These are phyloP conservation scores for Beauveria varroae DNA, from an alignment of 2,329 filamentous ascomycete species.

Conservation along the genomic window DNA sequence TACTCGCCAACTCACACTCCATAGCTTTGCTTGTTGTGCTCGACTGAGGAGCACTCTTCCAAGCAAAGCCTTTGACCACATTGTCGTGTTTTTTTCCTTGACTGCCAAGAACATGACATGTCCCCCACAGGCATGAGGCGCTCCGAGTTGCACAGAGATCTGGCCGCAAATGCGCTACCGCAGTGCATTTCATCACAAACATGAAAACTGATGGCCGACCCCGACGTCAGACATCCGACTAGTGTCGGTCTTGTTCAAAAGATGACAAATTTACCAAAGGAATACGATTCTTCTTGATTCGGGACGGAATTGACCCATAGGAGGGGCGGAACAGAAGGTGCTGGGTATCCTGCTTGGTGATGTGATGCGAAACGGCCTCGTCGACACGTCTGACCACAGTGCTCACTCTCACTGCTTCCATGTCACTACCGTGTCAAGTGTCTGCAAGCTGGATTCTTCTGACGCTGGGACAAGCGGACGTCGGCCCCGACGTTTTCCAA, in stretches of 20 bases:
- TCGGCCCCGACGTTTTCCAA: not conserved
- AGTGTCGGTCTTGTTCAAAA: not conserved
- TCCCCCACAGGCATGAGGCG: not conserved
- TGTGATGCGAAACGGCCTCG: not conserved
- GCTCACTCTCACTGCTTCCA: not conserved
- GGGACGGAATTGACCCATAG: not conserved
- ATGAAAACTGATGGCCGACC: not conserved
- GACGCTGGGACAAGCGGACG: not conserved
- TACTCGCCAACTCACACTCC: too few relatives aligned
- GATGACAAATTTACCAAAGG: not conserved
- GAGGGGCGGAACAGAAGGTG: not conserved
- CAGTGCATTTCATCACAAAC: not conserved
- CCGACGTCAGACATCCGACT: not conserved
- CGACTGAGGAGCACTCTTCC: not conserved
- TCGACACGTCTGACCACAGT: not conserved
- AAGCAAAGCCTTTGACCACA: not conserved
- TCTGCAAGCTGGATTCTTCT: not conserved
- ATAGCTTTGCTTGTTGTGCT: too few relatives aligned
- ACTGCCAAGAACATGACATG: not conserved
- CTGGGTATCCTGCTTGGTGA: not conserved
- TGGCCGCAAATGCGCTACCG: not conserved
- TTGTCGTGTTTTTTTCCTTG: not conserved
- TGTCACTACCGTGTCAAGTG: not conserved
- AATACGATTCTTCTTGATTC: not conserved
- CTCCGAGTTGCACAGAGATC: not conserved